Base-by-base conservation (phyloP, 768 basidiomycete species). In the Glaciozyma antarctica region DNA sequence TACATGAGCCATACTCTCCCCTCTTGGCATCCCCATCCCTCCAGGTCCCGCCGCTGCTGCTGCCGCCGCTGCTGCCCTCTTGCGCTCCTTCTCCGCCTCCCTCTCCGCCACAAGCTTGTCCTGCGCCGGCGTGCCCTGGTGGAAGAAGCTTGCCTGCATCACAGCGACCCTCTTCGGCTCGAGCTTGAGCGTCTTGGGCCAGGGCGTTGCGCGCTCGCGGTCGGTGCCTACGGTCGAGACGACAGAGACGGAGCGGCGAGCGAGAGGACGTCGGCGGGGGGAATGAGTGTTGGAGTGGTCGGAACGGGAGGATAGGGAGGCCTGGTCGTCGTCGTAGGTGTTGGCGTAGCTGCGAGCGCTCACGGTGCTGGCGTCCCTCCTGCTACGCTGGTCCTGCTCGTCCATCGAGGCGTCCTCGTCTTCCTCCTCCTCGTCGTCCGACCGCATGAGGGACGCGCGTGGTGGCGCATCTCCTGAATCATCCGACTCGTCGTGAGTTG, bases 111-210 rank as follows among this genome's bases (percentile, higher is more conserved):
- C 44, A 3, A 19, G 22, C 43, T 60, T 60, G 34, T 49, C 60
- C 24, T 58, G 45, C 34, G 54, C 22, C 38, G 49, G 53, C 28
- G 30, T 45, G 1, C 43, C 16, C 52, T 71, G 70, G 19, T 60
- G 65, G 34, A 94, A 94, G 60, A 94, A 78, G 43, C 88, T 86
- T 0, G 88, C 85, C 73, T 94, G 91, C 91, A 94, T 94, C 61
- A 93, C 88, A 73, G 90, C 88, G 81, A 92, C 84, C 77, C 85
- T 86, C 75, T 89, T 88, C 19, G 86, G 81, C 75, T 93, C 89
- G n/a, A 92, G 79, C 8, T 87, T 86, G 32, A 86, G 75, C 58
- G 53, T 24, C 53, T 54, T 26, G 16, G 53, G 53, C 28, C 24
- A 24, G 30, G 24, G 26, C 28, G 53, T 26, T 16, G 51, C 24